Evolutionary conservation across 2,329 filamentous ascomycete genomes (phyloP).

Genomic region (Cytospora paraplurivora): DNA sequence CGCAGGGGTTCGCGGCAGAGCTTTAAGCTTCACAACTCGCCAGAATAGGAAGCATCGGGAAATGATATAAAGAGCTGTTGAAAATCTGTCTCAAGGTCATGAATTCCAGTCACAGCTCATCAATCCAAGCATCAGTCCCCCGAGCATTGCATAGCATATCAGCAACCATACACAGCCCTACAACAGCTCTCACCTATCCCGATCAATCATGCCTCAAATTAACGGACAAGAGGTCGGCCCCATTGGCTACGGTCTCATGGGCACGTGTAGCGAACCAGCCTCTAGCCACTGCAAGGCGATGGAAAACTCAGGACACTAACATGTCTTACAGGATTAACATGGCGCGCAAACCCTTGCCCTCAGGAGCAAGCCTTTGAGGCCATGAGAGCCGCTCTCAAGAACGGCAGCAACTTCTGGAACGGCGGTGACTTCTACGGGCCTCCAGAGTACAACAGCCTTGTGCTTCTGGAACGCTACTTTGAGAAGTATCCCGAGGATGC

Average conservation of each 20-base stretch:
- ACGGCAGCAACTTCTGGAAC: constrained; percentile 59
- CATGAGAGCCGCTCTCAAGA: constrained; percentile 54
- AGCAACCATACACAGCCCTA: background rate
- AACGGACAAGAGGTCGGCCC: constrained; percentile 36
- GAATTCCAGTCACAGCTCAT: background rate
- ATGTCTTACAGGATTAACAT: constrained; percentile 44
- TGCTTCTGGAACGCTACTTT: constrained; percentile 64
- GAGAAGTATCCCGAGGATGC: constrained; percentile 65
- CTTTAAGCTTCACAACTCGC: background rate
- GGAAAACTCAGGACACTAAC: background rate
- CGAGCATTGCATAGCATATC: background rate
- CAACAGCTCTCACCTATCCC: background rate
- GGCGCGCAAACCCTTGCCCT: constrained; percentile 43
- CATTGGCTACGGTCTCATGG: constrained; percentile 39
- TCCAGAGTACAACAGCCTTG: constrained; percentile 57
- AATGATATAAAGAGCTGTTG: background rate
- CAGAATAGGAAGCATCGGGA: background rate
- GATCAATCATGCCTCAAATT: constrained; percentile 35
- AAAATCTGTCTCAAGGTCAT: background rate
- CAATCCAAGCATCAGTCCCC: background rate
- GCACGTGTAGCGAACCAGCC: constrained; percentile 27
- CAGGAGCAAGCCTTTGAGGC: constrained; percentile 55
- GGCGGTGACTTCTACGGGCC: constrained; percentile 67
- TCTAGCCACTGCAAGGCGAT: background rate
- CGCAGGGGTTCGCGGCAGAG: background rate